Base-by-base conservation (phyloP, 2,329 filamentous ascomycete species). In the Ustilaginoidea virens region DNA sequence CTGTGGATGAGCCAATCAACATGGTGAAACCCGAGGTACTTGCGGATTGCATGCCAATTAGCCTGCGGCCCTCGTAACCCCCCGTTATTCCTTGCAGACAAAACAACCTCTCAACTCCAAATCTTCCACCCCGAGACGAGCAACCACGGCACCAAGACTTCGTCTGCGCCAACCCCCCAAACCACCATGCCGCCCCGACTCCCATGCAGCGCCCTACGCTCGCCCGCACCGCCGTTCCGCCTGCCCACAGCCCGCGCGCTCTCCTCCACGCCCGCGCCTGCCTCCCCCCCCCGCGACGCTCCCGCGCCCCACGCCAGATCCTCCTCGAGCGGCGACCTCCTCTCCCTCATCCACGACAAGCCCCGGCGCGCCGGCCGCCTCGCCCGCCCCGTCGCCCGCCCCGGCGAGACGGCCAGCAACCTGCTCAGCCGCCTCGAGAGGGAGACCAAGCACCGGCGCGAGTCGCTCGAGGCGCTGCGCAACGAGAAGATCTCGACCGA, bases 401-500 rank as follows among this genome's bases (percentile, higher is more conserved):
- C 8, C 23, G 45, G 44, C 31, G 47, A 51, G 19, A 41, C 44
- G 5, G 49, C 51, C 8, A 12, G 31, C 9, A 38, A 40, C 11
- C 30, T 55, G 30, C 28, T 54, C 27, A 43, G 39, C 25, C 39
- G 44, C 23, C 41, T 41, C 38, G 46, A 37, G 31, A 18, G 27
- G 39, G 50, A 48, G 31, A 38, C 41, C 10, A 44, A 56, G 32
- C 48, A 56, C 32, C 50, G 60, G 30, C 46, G 50, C 32, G 30
- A 30, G 12, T 13, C 30, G 13, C 5, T 35, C n/a, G 27, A 35
- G 25, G 19, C 20, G 16, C 39, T 60, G 31, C 46, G 46, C 38
- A 49, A 53, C 39, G 47, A 49, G 38, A 55, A 56, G 44, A 41
- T 52, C 26, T 55, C 53, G 29, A 55, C 57, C 25, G 69, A 72